Percentiles rank a stretch among this genome's conserved stretches.
phyloP scores from a whole-genome alignment of 1,284 basidiomycete species.

The Pseudozyma flocculosa region DNA sequence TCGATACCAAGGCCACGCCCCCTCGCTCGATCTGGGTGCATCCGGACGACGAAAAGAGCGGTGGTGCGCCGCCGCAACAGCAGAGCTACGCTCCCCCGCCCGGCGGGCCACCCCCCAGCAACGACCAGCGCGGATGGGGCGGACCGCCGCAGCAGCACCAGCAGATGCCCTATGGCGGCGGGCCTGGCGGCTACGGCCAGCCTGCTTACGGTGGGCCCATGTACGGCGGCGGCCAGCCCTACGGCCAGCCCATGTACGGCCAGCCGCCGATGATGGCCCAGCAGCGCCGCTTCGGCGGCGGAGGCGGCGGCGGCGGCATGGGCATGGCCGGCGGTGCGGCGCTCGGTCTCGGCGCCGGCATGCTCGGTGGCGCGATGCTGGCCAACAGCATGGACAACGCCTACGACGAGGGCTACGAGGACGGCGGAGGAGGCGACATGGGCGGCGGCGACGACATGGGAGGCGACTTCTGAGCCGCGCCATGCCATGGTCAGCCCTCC shows the following conservation, averaged over 20 bases:
- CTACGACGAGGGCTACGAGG: constrained; percentile 51
- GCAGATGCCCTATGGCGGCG: constrained; percentile 2
- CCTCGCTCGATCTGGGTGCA: constrained; percentile 54
- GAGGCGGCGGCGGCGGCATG: constrained; percentile 34
- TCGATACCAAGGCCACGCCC: constrained; percentile 50
- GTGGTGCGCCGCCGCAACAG: neutral
- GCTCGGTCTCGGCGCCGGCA: constrained; percentile 45
- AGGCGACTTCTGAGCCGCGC: constrained; percentile 17
- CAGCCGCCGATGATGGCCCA: constrained; percentile 14
- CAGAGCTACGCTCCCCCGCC: constrained; percentile 2
- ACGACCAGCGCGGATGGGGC: constrained; percentile 25
- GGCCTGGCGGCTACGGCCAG: constrained; percentile 5
- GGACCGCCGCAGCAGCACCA: constrained; percentile 3
- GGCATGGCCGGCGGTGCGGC: constrained; percentile 39
- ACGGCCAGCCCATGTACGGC: constrained; percentile 28
- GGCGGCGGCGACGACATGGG: constrained; percentile 23
- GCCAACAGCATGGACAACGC: constrained; percentile 44
- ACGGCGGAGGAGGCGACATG: constrained; percentile 40
- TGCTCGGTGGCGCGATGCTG: constrained; percentile 43
- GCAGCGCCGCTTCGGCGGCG: constrained; percentile 12
- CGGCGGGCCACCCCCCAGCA: constrained; percentile 17
- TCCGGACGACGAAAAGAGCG: constrained; percentile 39
- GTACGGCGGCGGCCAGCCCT: constrained; percentile 27
- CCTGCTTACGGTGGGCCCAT: constrained; percentile 8
- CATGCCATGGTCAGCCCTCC: too few relatives aligned